Evolutionary conservation across 2,329 filamentous ascomycete species (phyloP).

Genomic region (Epichloe sylvatica): DNA sequence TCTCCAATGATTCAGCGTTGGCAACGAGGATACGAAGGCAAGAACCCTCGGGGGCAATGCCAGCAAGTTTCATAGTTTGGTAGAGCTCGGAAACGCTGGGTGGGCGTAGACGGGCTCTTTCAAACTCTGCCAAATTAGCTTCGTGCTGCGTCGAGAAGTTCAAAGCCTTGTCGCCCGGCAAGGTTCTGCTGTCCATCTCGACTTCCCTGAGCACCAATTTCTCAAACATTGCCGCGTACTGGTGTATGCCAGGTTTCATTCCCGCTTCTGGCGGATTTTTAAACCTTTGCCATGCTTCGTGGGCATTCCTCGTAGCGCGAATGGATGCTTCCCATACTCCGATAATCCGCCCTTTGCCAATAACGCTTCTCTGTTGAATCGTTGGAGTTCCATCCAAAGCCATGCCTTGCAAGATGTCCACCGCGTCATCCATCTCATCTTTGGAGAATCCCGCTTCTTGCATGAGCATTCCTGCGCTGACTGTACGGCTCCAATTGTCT

Average conservation of each 20-base stretch:
- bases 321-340: conserved; percentile 41
- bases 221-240: conserved; percentile 47
- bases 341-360: conserved; percentile 10
- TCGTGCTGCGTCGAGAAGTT: conserved; percentile 24
- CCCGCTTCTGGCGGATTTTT: conserved; percentile 22
- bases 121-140: conserved; percentile 48
- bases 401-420: conserved; percentile 40
- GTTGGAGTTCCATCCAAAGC: conserved; percentile 37
- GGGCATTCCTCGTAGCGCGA: conserved; percentile 43
- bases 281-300: conserved; percentile 46
- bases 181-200: conserved; percentile 13
- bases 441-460: conserved; percentile 42
- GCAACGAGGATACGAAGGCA: conserved; percentile 43
- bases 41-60: conserved; percentile 32
- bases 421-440: conserved; percentile 30
- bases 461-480: conserved; percentile 39
- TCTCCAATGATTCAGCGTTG: conserved; percentile 32
- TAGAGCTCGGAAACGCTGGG: conserved; percentile 48
- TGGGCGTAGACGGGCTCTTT: conserved; percentile 46
- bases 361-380: conserved; percentile 31
- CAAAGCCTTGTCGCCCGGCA: conserved; percentile 48
- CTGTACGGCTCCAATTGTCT: conserved; percentile 39
- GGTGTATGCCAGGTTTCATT: conserved; percentile 23
- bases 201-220: conserved; percentile 32
- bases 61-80: conserved; percentile 37